Conservation (phyloP, 2,329 filamentous ascomycete genomes). For the Paraconiothyrium sp. region DNA sequence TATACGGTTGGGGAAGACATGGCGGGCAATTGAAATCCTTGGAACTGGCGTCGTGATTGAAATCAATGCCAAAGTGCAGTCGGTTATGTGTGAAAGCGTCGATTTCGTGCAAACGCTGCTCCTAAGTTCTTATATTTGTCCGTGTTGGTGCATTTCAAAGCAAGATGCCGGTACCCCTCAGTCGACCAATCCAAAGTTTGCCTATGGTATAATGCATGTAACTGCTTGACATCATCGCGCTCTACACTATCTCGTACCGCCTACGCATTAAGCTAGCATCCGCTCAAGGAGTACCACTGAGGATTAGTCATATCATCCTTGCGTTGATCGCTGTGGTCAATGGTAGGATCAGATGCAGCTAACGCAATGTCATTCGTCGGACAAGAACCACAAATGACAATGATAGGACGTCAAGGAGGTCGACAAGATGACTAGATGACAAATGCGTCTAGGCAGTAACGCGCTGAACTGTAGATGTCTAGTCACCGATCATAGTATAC, state of each 20-base stretch:
- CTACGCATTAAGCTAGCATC: not conserved
- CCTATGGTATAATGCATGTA: not conserved
- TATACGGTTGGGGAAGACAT: constrained; percentile 33
- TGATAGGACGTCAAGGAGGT: not conserved
- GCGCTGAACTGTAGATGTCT: not conserved
- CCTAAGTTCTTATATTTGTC: not conserved
- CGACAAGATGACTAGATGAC: not conserved
- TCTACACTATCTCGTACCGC: not conserved
- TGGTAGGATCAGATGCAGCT: not conserved
- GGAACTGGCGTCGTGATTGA: not conserved
- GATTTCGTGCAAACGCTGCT: too few relatives aligned
- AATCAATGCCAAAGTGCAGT: not conserved
- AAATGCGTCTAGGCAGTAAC: not conserved
- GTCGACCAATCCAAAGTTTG: not conserved
- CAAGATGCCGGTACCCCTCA: constrained; percentile 3
- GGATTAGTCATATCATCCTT: not conserved
- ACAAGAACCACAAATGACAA: not conserved
- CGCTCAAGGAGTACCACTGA: not conserved
- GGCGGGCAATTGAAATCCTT: not conserved
- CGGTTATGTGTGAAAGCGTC: not conserved
- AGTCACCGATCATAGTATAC: too few relatives aligned
- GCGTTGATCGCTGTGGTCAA: not conserved
- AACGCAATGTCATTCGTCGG: not conserved
- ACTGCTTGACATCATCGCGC: constrained; percentile 11
- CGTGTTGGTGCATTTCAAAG: constrained; percentile 3